Evolutionary conservation across 805 yeast genomes (phyloP).

Genomic region (Ogataea haglerorum): DNA sequence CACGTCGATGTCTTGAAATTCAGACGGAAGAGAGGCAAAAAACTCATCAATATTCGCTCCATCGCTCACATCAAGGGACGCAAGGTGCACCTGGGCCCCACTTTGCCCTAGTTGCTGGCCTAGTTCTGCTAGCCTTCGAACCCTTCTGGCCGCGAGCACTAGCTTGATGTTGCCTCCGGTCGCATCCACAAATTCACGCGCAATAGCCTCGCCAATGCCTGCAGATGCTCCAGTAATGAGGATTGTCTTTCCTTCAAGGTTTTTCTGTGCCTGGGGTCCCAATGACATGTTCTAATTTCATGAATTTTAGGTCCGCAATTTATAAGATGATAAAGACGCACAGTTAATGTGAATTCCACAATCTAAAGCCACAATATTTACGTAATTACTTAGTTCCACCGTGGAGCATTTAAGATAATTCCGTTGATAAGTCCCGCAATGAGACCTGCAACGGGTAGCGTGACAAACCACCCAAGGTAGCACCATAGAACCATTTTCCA

Average conservation of each 20-base stretch:
- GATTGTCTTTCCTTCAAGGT: neutral
- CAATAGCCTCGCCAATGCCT: neutral
- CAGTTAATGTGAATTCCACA: no score
- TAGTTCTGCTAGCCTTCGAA: neutral
- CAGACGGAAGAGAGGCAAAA: neutral
- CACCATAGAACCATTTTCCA: slow-evolving; percentile 77
- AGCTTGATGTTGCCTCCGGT: neutral
- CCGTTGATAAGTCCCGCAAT: slow-evolving; percentile 66
- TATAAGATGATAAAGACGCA: no score
- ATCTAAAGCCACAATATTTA: no score
- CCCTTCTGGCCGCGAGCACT: neutral
- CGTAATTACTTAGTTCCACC: slow-evolving; percentile 15
- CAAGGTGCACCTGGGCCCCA: neutral
- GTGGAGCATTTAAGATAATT: slow-evolving; percentile 64
- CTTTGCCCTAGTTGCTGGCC: neutral
- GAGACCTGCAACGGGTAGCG: slow-evolving; percentile 71
- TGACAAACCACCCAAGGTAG: slow-evolving; percentile 67
- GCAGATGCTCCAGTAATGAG: neutral
- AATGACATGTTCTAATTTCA: neutral
- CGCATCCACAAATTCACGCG: neutral
- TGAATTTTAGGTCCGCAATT: no score
- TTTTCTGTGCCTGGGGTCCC: neutral
- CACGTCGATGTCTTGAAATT: neutral
- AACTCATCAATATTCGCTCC: neutral
- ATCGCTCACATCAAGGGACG: neutral